These are phyloP conservation scores for Cryphonectria carpinicola DNA, from an alignment of 2,329 filamentous ascomycete species.

Conservation along the genomic window DNA sequence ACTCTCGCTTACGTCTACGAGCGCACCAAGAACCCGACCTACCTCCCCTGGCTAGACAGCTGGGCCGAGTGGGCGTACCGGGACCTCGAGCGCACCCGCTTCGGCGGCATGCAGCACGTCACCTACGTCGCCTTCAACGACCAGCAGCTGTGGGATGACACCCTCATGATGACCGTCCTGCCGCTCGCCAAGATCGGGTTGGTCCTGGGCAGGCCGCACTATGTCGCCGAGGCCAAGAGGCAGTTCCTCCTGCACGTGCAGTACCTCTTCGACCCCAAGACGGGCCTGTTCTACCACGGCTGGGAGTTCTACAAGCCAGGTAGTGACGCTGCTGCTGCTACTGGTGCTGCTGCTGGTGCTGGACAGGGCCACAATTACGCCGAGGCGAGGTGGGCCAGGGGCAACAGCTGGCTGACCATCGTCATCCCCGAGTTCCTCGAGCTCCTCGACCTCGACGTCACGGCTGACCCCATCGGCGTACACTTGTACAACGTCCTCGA, in stretches of 20 bases:
- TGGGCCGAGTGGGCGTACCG: constrained; percentile 87
- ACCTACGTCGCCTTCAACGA: constrained; percentile 74
- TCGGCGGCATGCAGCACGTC: constrained; percentile 75
- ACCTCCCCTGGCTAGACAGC: constrained; percentile 75
- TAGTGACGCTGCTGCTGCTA: constrained; percentile 45
- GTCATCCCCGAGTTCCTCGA: constrained; percentile 84
- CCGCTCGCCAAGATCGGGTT: constrained; percentile 80
- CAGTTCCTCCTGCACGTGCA: constrained; percentile 80
- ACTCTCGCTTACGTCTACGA: constrained; percentile 81
- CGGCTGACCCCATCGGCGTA: constrained; percentile 64
- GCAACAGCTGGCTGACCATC: constrained; percentile 78
- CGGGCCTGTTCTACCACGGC: constrained; percentile 79
- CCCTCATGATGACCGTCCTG: constrained; percentile 85
- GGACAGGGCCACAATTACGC: constrained; percentile 63
- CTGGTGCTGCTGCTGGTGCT: constrained; percentile 37
- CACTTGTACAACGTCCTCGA: constrained; percentile 66
- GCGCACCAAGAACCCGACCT: constrained; percentile 68
- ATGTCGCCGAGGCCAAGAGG: constrained; percentile 76
- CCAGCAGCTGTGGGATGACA: constrained; percentile 83
- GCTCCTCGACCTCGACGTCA: constrained; percentile 62
- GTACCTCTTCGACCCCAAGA: constrained; percentile 73
- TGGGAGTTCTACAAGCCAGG: constrained; percentile 64
- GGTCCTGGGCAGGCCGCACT: constrained; percentile 69
- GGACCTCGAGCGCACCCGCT: constrained; percentile 71
- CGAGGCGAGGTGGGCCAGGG: constrained; percentile 59